A percentile compares a stretch with the other conserved stretches of the same genome.
These are phyloP conservation scores for Niebla homalea DNA, from an alignment of 495 filamentous ascomycete genomes.

Conservation along the genomic window DNA sequence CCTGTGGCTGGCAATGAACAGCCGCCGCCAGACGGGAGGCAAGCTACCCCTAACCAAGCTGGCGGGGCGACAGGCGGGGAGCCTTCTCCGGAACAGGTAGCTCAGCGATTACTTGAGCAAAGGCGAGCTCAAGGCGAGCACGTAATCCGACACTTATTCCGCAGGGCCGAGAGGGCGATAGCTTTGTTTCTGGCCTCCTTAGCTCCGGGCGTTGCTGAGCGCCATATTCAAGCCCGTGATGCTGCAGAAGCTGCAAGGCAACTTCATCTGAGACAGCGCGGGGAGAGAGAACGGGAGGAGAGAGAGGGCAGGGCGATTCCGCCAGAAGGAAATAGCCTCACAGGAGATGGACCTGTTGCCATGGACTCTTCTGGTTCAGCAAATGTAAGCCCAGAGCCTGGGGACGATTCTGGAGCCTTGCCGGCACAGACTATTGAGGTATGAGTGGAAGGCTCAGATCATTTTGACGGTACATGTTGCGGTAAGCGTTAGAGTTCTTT, in stretches of 20 bases:
- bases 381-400: too few species aligned
- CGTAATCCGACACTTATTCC: constrained; percentile 43
- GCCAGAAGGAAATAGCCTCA: not conserved
- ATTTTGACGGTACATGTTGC: too few species aligned
- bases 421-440: too few species aligned
- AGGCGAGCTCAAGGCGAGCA: constrained; percentile 32
- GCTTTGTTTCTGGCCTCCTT: constrained; percentile 76
- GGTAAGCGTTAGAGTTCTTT: too few species aligned
- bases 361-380: too few species aligned
- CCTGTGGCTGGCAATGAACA: constrained; percentile 33
- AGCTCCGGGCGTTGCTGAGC: constrained; percentile 71
- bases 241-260: constrained; percentile 44
- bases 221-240: constrained; percentile 61
- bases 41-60: constrained; percentile 15
- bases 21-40: constrained; percentile 17
- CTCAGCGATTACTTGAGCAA: constrained; percentile 40
- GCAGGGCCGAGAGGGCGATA: constrained; percentile 58
- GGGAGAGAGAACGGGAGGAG: constrained; percentile 29
- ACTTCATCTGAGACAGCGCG: constrained; percentile 33
- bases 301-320: constrained; percentile 22
- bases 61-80: constrained; percentile 14
- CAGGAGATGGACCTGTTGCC: not conserved
- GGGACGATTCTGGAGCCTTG: too few species aligned
- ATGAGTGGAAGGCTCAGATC: too few species aligned
- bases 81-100: constrained; percentile 33